phyloP scores from a whole-genome alignment of 306 rosid species.

The Prunus mume region DNA sequence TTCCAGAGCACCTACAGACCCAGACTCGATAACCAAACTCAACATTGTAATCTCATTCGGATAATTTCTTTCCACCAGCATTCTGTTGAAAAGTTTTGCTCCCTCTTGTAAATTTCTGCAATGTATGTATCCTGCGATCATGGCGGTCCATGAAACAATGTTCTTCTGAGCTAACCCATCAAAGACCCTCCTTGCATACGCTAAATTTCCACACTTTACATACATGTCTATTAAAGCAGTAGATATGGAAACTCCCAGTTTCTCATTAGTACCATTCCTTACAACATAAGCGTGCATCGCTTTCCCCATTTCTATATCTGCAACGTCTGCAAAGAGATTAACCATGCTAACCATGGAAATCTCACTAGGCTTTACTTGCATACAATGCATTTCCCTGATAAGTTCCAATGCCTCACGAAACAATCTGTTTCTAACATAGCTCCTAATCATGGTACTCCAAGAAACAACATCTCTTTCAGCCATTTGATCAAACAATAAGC shows the following conservation, averaged over 20 bases:
- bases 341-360: slow-evolving; percentile 50
- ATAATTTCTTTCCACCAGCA: slow-evolving; percentile 35
- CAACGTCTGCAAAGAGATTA: slow-evolving; percentile 34
- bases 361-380: slow-evolving; percentile 43
- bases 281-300: slow-evolving; percentile 53
- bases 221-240: slow-evolving; percentile 61
- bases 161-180: slow-evolving; percentile 33
- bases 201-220: slow-evolving; percentile 39
- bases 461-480: slow-evolving; percentile 50
- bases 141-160: slow-evolving; percentile 55
- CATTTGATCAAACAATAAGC: slow-evolving; percentile 49
- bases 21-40: slow-evolving; percentile 53
- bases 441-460: slow-evolving; percentile 66
- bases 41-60: slow-evolving; percentile 67
- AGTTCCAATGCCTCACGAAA: slow-evolving; percentile 44
- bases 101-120: slow-evolving; percentile 36
- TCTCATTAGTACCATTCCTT: slow-evolving; percentile 36
- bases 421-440: slow-evolving; percentile 40
- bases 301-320: slow-evolving; percentile 44
- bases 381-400: slow-evolving; percentile 39
- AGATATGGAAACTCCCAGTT: slow-evolving; percentile 25
- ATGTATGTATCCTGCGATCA: slow-evolving; percentile 45
- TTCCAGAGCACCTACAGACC: slow-evolving; percentile 34
- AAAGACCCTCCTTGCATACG: slow-evolving; percentile 40
- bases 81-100: slow-evolving; percentile 28